Base-by-base conservation (phyloP, 2,329 filamentous ascomycete genomes). In the Trichoderma simmonsii region DNA sequence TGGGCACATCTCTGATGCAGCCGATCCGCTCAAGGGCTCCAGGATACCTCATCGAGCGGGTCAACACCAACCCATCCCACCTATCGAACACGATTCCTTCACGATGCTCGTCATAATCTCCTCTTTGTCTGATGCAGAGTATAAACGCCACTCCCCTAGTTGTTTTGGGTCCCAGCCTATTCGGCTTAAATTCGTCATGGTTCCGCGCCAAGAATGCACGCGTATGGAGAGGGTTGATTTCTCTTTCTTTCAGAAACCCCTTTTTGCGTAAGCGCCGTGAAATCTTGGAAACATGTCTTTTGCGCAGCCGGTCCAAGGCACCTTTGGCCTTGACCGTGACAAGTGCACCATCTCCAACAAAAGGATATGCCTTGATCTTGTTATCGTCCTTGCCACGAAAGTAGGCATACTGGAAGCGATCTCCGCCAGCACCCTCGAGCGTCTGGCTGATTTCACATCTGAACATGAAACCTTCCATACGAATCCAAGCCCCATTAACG, bases 1-100 rank as follows among this genome's bases (percentile, higher is more conserved):
- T 21, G 5, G 66, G 57, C 21, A 70, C 4, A 30, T 69, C 32
- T 21, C 28, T 48, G 3, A 71, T 69, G 28, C 54, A 67, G n/a
- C 70, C 70, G 14, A 71, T 71, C 6, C 70, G 28, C 34, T 71
- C 63, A 34, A 30, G 48, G 6, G 48, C 4, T 28, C 54, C 63
- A 5, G 36, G 54, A 26, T 34, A 28, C 26, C 54, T 51, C 63
- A 59, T 21, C 3, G 70, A 71, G 3, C 32, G 48, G 4, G 63
- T 54, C 70, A 71, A 21, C 5, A 71, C 63, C 62, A 71, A 26
- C 28, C 70, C 70, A 14, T 68, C 70, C 28, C 51, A 61, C 11
- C 15, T 28, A 14, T 26, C 12, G 51, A n/a, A 32, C 12, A 11
- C 9, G 18, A 39, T 14, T 11, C 28, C 32, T n/a, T 24, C 3